Conservation (phyloP, 2,329 filamentous ascomycete species). For the Trichoderma sp. region DNA sequence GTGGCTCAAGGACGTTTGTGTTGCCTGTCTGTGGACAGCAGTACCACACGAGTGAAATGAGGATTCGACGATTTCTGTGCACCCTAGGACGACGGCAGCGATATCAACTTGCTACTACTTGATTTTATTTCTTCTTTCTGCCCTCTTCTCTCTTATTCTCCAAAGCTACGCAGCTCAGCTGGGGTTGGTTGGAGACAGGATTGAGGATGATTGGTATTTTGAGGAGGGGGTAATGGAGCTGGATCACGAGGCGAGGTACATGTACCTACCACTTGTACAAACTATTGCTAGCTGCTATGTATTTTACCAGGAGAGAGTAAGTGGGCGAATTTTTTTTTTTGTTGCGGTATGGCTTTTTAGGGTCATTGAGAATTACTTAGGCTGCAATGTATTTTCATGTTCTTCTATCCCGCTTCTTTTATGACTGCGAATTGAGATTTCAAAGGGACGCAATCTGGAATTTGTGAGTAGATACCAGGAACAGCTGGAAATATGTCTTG, state of each 20-base stretch:
- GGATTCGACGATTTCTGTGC: neutral
- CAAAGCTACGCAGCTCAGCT: neutral
- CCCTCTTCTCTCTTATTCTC: neutral
- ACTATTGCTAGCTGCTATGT: neutral
- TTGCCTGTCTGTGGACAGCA: neutral
- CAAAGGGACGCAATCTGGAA: neutral
- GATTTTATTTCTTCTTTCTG: neutral
- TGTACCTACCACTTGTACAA: neutral
- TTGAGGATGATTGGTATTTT: neutral
- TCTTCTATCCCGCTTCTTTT: neutral
- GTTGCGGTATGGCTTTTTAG: neutral
- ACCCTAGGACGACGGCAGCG: neutral
- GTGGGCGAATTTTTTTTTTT: neutral
- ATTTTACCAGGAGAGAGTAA: neutral
- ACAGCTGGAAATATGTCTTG: neutral
- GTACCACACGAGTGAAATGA: neutral
- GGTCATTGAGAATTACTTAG: conserved; percentile 9
- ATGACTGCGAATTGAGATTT: neutral
- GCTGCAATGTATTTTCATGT: neutral
- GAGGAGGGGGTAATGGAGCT: conserved; percentile 2
- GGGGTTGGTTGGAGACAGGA: neutral
- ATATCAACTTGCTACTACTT: neutral
- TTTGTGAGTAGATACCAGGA: neutral
- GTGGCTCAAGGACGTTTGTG: neutral
- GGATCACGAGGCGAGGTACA: neutral